These are phyloP conservation scores for Hemisphaericaspora nanyangensis DNA, from an alignment of 805 yeast genomes.

Conservation along the genomic window DNA sequence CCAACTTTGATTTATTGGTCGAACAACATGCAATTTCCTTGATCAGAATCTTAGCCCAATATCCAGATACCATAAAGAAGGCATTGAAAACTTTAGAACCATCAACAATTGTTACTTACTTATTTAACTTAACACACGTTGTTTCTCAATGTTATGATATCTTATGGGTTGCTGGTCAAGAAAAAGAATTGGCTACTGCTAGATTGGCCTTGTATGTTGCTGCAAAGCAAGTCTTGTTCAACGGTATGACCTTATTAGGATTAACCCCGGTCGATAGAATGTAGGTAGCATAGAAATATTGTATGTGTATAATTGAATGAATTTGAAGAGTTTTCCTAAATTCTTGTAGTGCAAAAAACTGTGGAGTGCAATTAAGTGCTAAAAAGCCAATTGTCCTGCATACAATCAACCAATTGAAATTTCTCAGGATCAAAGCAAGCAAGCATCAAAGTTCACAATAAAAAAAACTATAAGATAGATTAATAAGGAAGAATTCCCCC, in stretches of 20 bases:
- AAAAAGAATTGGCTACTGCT: constrained; percentile 78
- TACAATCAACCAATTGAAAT: constrained; percentile 1
- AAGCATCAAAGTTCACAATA: not conserved
- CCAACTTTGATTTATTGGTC: constrained; percentile 58
- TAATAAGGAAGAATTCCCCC: too few relatives aligned
- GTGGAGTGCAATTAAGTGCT: too few relatives aligned
- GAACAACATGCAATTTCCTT: constrained; percentile 71
- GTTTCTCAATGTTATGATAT: constrained; percentile 96
- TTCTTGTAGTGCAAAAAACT: too few relatives aligned
- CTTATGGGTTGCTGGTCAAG: constrained; percentile 96
- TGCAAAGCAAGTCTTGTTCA: constrained; percentile 83
- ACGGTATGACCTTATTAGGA: constrained; percentile 88
- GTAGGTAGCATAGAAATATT: constrained; percentile 38
- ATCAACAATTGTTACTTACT: constrained; percentile 86
- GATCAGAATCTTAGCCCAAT: constrained; percentile 77
- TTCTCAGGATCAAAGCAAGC: not conserved
- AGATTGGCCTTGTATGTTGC: constrained; percentile 88
- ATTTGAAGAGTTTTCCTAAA: too few relatives aligned
- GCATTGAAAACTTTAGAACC: constrained; percentile 89
- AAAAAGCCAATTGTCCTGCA: too few relatives aligned
- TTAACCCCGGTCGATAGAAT: constrained; percentile 98
- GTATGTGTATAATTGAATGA: not conserved
- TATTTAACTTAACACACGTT: constrained; percentile 87
- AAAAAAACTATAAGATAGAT: too few relatives aligned
- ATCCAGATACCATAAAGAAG: constrained; percentile 83